Evolutionary conservation across 2,329 filamentous ascomycete species (phyloP).

Genomic region (Ilyonectria robusta): DNA sequence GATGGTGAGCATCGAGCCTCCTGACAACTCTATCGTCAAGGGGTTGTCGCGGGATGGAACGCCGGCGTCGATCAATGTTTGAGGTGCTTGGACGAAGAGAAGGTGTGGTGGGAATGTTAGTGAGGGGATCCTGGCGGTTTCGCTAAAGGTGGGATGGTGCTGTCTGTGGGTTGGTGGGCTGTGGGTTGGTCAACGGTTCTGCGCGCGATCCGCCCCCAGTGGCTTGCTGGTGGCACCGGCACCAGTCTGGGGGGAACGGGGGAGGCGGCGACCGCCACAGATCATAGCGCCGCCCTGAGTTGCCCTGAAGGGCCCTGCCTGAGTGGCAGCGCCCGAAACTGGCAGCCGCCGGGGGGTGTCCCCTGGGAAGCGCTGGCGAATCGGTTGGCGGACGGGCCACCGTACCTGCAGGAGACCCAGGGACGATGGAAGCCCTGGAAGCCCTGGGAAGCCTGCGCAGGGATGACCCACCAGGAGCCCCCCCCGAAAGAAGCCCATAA

Average conservation of each 20-base stretch:
- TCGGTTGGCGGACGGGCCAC: slow-evolving; percentile 22
- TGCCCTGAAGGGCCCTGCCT: background rate
- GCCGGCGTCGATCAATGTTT: slow-evolving; percentile 6
- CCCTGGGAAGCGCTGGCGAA: slow-evolving; percentile 28
- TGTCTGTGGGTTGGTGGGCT: background rate
- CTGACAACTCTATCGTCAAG: background rate
- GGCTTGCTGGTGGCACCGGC: slow-evolving; percentile 31
- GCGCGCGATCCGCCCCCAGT: slow-evolving; percentile 7
- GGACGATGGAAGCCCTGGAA: slow-evolving; percentile 16
- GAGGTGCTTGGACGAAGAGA: slow-evolving; percentile 9
- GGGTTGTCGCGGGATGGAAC: slow-evolving; percentile 6
- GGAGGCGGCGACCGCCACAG: slow-evolving; percentile 25
- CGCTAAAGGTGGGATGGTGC: background rate
- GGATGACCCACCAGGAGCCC: slow-evolving; percentile 23
- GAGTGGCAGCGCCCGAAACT: slow-evolving; percentile 18
- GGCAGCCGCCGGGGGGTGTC: slow-evolving; percentile 10
- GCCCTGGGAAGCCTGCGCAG: slow-evolving; percentile 1
- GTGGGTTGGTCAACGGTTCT: background rate
- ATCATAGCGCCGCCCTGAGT: slow-evolving; percentile 22
- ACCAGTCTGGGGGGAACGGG: slow-evolving; percentile 6
- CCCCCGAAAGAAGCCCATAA: slow-evolving; percentile 34
- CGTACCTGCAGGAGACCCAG: slow-evolving; percentile 43
- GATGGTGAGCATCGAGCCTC: background rate
- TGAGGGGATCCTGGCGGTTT: slow-evolving; percentile 10
- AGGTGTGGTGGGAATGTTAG: background rate